Evolutionary conservation across 2,329 filamentous ascomycete species (phyloP).

Genomic region (Pestalotiopsis sp.): DNA sequence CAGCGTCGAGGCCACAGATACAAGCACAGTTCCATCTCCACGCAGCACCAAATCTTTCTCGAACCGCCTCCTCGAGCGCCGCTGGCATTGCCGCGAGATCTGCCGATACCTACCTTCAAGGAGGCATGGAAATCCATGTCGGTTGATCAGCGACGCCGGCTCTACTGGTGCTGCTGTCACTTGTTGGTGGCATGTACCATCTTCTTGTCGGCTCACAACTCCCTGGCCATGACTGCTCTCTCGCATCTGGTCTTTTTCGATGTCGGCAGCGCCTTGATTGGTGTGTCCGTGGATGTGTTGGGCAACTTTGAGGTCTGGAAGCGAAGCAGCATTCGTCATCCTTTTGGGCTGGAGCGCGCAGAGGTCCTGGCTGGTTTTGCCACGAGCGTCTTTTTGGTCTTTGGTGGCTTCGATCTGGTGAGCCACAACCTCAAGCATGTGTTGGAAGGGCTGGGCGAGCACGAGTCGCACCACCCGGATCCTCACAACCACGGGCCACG

Average conservation of each 20-base stretch:
- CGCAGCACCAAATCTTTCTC: conserved; percentile 90
- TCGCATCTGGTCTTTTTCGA: conserved; percentile 96
- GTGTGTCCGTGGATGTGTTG: conserved; percentile 88
- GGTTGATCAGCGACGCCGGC: conserved; percentile 76
- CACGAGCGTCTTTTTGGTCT: conserved; percentile 93
- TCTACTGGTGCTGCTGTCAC: conserved; percentile 90
- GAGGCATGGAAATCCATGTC: conserved; percentile 93
- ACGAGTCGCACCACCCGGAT: conserved; percentile 72
- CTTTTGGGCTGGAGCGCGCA: conserved; percentile 87
- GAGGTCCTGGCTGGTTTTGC: conserved; percentile 95
- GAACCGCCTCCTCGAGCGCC: conserved; percentile 85
- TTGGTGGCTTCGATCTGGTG: conserved; percentile 94
- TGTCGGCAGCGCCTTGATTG: conserved; percentile 86
- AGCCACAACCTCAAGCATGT: conserved; percentile 92
- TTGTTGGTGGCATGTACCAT: conserved; percentile 80
- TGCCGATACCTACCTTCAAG: conserved; percentile 84
- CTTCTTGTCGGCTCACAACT: conserved; percentile 82
- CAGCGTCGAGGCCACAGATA: conserved; percentile 95
- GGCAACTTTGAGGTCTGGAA: conserved; percentile 99
- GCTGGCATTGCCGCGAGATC: conserved; percentile 83
- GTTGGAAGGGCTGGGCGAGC: conserved; percentile 70
- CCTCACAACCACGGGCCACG: conserved; percentile 43
- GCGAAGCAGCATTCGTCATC: conserved; percentile 86
- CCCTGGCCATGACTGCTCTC: conserved; percentile 85
- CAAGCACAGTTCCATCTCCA: conserved; percentile 91